Evolutionary conservation across 305 asterid genomes (phyloP).

Genomic region (Fraxinus albicans): DNA sequence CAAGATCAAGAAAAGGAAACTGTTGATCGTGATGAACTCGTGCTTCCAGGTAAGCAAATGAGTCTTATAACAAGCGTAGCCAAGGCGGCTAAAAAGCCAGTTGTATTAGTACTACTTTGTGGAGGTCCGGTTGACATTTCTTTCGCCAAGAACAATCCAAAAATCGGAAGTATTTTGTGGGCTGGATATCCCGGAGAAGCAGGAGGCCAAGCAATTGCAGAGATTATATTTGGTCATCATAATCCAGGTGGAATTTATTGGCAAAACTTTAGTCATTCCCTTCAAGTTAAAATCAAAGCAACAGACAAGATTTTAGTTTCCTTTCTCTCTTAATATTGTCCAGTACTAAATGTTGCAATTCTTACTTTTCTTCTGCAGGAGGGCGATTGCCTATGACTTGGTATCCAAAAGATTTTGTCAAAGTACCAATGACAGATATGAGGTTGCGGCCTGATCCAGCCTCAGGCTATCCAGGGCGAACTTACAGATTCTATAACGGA

Average conservation of each 20-base stretch:
- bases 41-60: constrained; percentile 55
- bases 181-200: constrained; percentile 74
- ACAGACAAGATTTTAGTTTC: not conserved
- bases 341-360: not conserved
- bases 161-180: constrained; percentile 64
- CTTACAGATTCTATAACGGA: constrained; percentile 65
- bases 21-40: constrained; percentile 50
- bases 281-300: not conserved
- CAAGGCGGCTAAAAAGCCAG: constrained; percentile 47
- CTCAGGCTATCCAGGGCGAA: constrained; percentile 59
- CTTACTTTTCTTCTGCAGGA: constrained; percentile 28
- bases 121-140: constrained; percentile 71
- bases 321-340: not conserved
- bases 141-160: constrained; percentile 48
- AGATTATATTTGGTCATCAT: constrained; percentile 65
- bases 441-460: constrained; percentile 55
- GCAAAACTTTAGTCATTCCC: not conserved
- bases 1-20: constrained; percentile 53
- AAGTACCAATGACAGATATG: constrained; percentile 51
- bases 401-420: constrained; percentile 53
- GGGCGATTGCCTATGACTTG: constrained; percentile 58
- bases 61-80: constrained; percentile 43
- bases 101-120: constrained; percentile 53
- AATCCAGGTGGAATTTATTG: constrained; percentile 52
- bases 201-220: constrained; percentile 66